phyloP scores from a whole-genome alignment of 2,329 filamentous ascomycete genomes.

The Didymosphaeria variabile region DNA sequence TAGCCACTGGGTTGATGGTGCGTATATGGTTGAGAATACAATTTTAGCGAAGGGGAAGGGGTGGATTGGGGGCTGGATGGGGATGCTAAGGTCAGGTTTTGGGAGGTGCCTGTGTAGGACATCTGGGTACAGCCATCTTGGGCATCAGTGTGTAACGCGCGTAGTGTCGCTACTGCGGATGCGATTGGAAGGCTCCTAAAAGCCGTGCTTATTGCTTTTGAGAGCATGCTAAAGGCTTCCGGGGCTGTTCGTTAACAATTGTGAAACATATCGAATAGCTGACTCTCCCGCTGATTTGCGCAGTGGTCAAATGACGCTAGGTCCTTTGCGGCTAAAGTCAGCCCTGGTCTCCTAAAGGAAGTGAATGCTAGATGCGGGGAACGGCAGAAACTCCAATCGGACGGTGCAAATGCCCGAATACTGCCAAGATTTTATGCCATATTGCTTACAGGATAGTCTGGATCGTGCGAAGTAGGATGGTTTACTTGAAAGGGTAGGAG shows the following conservation, averaged over 20 bases:
- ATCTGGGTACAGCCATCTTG: not conserved
- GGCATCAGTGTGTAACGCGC: not conserved
- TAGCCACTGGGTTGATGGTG: constrained; percentile 1
- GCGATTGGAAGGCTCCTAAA: no score
- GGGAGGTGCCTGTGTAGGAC: not conserved
- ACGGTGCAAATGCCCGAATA: not conserved
- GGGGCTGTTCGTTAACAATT: not conserved
- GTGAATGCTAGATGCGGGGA: constrained; percentile 11
- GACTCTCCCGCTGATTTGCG: not conserved
- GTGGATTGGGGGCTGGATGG: constrained; percentile 3
- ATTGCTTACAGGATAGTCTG: no score
- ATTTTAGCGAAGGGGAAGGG: not conserved
- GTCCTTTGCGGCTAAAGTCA: constrained; percentile 6
- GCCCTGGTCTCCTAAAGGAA: constrained; percentile 4
- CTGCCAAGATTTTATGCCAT: no score
- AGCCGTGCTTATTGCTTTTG: not conserved
- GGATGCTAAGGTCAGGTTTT: not conserved
- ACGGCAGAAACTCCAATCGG: not conserved
- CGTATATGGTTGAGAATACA: not conserved
- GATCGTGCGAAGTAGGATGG: no score
- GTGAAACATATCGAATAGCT: not conserved
- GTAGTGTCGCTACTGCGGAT: not conserved
- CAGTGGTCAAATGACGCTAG: constrained; percentile 3
- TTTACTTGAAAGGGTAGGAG: no score
- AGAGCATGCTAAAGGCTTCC: no score